Base-by-base conservation (phyloP, 331 rosid species). In the Dryas integrifolia region DNA sequence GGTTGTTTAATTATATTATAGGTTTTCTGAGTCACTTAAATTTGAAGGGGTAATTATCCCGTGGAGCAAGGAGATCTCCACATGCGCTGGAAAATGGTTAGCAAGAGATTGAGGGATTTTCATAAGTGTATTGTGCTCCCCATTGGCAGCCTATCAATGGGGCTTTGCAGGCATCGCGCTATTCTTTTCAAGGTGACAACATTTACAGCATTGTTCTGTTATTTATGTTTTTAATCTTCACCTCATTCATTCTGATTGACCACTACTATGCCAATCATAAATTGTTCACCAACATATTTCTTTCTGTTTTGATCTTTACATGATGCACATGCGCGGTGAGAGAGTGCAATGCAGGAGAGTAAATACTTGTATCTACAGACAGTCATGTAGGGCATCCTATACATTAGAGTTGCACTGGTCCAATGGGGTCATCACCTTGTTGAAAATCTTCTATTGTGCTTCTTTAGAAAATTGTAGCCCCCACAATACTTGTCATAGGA, bases 111-210 rank as follows among this genome's bases (percentile, higher is more conserved):
- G 87, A 95, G 80, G 82, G 90, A 77, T 63, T 84, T 85, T 59
- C 96, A 78, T 45, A 87, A 95, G 63, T 95, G 96, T 86, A 87
- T 85, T 7, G 97, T 92, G 86, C 84, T 95, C 72, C 97, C 99
- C 47, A 89, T 95, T 39, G 97, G 96, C 64, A 87, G 87, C 78
- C 85, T 95, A 44, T 95, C 97, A 38, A 77, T 82, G 73, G 99
- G 99, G 38, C 88, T 91, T 62, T 95, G 99, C 77, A 83, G 99
- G 85, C 99, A 95, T 70, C 92, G 99, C 7, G 99, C 99, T 15
- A 79, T 95, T 82, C 96, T 95, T 68, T 95, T 95, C 85, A 95
- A 95, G 97, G 99, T 94, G 75, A 79, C 70, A 24, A 62, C 58
- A 59, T 65, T 66, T 52, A 60, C 49, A 6, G 9, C 48, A n/a